Evolutionary conservation across 768 basidiomycete species (phyloP).

Genomic region (Asterophora parasitica): DNA sequence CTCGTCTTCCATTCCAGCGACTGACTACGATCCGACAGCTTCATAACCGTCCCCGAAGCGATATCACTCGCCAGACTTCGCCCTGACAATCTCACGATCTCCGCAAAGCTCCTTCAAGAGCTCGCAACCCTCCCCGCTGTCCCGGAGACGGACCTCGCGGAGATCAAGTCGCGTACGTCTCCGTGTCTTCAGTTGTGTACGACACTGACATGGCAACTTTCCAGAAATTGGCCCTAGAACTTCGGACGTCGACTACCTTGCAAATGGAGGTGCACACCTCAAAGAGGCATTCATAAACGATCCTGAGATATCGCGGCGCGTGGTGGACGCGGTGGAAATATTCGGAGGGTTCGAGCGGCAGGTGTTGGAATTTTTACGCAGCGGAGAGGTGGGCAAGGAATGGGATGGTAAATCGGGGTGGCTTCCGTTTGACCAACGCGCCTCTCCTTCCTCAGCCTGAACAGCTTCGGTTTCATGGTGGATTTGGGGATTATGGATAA

Average conservation of each 20-base stretch:
- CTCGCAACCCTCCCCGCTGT: constrained; percentile 25
- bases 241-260: constrained; percentile 29
- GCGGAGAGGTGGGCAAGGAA: constrained; percentile 2
- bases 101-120: constrained; percentile 34
- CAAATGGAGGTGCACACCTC: constrained; percentile 27
- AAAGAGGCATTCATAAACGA: constrained; percentile 32
- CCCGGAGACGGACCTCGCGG: constrained; percentile 1
- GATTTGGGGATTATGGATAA: too few relatives aligned
- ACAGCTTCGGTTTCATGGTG: not conserved
- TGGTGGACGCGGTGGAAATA: constrained; percentile 39
- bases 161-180: not conserved
- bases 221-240: not conserved
- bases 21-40: constrained; percentile 19
- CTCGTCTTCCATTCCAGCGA: not conserved
- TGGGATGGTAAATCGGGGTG: constrained; percentile 5
- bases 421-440: not conserved
- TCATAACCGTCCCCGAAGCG: constrained; percentile 37
- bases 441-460: not conserved
- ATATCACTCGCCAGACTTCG: constrained; percentile 35
- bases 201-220: not conserved
- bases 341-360: constrained; percentile 40
- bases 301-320: constrained; percentile 35
- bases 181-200: not conserved
- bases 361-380: constrained; percentile 26
- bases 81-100: constrained; percentile 41